Base-by-base conservation (phyloP, 2,329 filamentous ascomycete species). In the Sclerotinia glacialis region DNA sequence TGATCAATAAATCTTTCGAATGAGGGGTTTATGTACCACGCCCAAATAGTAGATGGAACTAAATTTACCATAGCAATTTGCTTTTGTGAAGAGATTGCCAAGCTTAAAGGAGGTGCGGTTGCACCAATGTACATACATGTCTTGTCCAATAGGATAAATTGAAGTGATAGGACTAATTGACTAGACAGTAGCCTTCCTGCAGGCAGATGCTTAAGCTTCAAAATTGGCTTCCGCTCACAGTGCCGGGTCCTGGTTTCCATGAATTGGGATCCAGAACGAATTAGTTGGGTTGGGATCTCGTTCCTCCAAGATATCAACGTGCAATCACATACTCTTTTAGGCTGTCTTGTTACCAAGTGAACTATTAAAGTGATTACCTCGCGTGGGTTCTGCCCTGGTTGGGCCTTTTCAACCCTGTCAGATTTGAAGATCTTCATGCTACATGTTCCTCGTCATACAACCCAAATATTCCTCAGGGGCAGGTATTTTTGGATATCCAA, bases 341-440 rank as follows among this genome's bases (percentile, higher is more conserved):
- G 47, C n/a, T n/a, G 23, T 26, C 23, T 42, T 63, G 60, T 42
- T 63, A 54, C 60, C 60, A 54, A 54, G 47, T 42, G 31, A 40
- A 50, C 28, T 62, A 18, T 40, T 53, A 42, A 53, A 63, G 44
- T 60, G 58, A 49, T 60, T 49, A 61, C 58, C 46, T 49, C 28
- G 44, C 44, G 14, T 49, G 60, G 34, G 46, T 60, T 53, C n/a
- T 40, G 28, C n/a, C 60, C 60, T 23, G 31, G 46, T 42, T 63
- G 23, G 60, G 60, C 60, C 60, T 52, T 31, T 63, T 28, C 23
- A 37, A 53, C 60, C 60, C 34, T 63, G 47, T 42, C 34, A 42
- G 60, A 63, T 63, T 42, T 8, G 60, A 42, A 42, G 60, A 63
- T 63, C 60, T 40, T 28, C n/a, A 63, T 54, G 34, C 47, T 42